Evolutionary conservation across 441 rosid species (phyloP), one percentile per base, ranked within the genome.

Genomic region (Croton setiger): DNA sequence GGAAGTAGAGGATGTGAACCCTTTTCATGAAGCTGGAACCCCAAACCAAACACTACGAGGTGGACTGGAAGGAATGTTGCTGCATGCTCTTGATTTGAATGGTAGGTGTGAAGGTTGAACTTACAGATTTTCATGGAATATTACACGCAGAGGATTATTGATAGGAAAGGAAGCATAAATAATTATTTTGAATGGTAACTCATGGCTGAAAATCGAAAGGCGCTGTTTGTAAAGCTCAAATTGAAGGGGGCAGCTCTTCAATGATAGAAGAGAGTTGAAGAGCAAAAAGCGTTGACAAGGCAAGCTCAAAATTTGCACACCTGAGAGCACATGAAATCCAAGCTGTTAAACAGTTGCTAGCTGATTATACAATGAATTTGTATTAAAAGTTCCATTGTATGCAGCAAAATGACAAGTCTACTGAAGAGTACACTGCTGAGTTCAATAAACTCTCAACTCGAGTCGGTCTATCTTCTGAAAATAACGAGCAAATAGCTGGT

Each of bases 161-260:
- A 43, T 56, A 27, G 54, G 43, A 39, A 65, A 65, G 45, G 47
- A n/a, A 65, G 17, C 31, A 33, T 65, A 23, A 0, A 64, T 2
- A 66, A 36, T 33, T 53, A 66, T 18, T 66, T 37, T 27, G 44
- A 59, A 45, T 44, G 64, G 31, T 33, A 68, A 5, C 54, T 43
- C 4, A 43, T 33, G 54, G 55, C 27, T 18, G 54, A 57, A 31
- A 33, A 27, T 57, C 3, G 23, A 10, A 68, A 57, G 23, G 71
- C 56, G 39, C 4, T 68, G 13, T 45, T 68, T n/a, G 27, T 68
- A 2, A 68, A 43, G 57, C 64, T 68, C 14, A 68, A 68, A 20
- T 43, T 68, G 55, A 58, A 58, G 44, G 44, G 72, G 2, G n/a
- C 31, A 23, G 44, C 56, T 44, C 47, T 58, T 45, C 64, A 68